phyloP scores from a whole-genome alignment of 148 eudicot genomes.

The Cornus kousa region DNA sequence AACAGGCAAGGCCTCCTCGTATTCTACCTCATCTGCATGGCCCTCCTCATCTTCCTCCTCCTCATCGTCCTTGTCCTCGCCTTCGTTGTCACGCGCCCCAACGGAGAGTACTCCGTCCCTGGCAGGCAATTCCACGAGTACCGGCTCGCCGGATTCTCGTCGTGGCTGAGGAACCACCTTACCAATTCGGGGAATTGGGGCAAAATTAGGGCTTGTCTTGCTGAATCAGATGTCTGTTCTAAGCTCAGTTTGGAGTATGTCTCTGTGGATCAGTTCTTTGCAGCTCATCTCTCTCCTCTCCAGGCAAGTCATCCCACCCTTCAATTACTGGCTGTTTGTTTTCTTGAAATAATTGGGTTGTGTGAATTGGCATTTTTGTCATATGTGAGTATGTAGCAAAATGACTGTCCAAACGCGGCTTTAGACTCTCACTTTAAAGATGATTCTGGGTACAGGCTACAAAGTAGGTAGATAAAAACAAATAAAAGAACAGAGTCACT shows the following conservation, averaged over 20 bases:
- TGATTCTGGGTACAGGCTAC: background rate
- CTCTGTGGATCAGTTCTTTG: constrained; percentile 44
- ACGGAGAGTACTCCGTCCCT: constrained; percentile 49
- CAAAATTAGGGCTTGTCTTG: constrained; percentile 65
- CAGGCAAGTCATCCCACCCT: constrained; percentile 37
- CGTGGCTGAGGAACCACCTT: constrained; percentile 65
- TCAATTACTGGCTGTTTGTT: background rate
- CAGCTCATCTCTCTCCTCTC: constrained; percentile 67
- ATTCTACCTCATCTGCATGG: constrained; percentile 66
- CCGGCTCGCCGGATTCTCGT: constrained; percentile 58
- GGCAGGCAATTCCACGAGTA: constrained; percentile 60
- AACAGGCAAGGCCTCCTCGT: constrained; percentile 67
- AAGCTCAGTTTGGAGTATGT: constrained; percentile 41
- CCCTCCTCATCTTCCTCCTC: constrained; percentile 53
- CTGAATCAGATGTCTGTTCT: constrained; percentile 44
- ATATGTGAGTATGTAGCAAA: background rate
- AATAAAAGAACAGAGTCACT: background rate
- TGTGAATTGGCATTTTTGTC: background rate
- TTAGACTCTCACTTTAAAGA: background rate
- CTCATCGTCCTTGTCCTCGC: constrained; percentile 60
- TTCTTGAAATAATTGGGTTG: background rate
- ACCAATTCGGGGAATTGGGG: constrained; percentile 55
- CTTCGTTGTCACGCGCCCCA: constrained; percentile 65
- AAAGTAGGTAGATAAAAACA: too few species aligned
- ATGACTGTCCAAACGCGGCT: background rate